Evolutionary conservation across 176 grass and related monocot genomes (phyloP), one percentile per base, ranked within the genome.

Genomic region (Oryza glaberrima): DNA sequence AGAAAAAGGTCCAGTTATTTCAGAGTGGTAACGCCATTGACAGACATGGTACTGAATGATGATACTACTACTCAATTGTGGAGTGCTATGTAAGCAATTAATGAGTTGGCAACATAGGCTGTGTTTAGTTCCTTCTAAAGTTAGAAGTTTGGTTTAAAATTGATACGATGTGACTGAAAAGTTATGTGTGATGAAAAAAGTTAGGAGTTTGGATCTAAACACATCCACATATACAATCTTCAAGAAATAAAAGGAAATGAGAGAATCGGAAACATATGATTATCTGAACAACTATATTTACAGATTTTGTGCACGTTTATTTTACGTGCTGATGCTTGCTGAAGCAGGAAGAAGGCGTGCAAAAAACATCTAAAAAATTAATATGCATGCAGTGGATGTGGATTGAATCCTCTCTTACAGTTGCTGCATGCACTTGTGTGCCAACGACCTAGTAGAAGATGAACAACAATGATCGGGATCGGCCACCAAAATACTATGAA

Each of bases 371-470:
- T 4, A n/a, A 5, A 47, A 7, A 25, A 14, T 32, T 32, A 32
- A 32, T 32, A 41, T 41, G 40, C 40, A 56, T 22, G 7, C 49
- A 44, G 11, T 70, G 30, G 26, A 23, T 28, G 1, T 8, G 41
- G 32, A 69, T n/a, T 32, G 64, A 4, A n/a, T 68, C 77, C 14
- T 35, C 14, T 35, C 38, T 40, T 76, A 58, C 30, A 38, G 17
- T n/a, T 19, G 72, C 46, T 36, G 52, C 52, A 56, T 67, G 16
- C 45, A 8, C 64, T 51, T n/a, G 34, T 17, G 65, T 17, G 65
- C 79, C 5, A 38, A 72, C 32, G 67, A 25, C 78, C 46, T 70
- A 70, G 51, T 52, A 69, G 58, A 63, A 63, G 58, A 63, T 63
- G 20, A 23, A 22, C n/a, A 63, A 11, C 58, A 63, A 63, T 11